Evolutionary conservation across 768 basidiomycete species (phyloP), one percentile per base, ranked within the genome.

Genomic region (Cantharellus anzutake): DNA sequence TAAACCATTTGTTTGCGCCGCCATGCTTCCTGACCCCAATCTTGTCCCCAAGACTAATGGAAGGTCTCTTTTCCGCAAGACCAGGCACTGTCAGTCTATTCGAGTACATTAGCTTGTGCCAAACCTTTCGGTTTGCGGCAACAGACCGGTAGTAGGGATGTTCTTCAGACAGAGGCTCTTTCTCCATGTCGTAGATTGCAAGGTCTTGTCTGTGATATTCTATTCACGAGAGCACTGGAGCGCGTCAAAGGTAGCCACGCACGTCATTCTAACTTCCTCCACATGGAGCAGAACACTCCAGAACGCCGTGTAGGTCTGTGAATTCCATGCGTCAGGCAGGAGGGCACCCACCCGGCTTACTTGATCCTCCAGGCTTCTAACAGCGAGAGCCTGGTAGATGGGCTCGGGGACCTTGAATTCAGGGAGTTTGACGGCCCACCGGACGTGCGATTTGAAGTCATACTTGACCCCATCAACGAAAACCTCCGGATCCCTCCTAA

Each of bases 51-150:
- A 79, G 72, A 16, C 80, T 71, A 14, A 82, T 78, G 29, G 76
- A 78, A 0, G 80, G 80, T 2, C 80, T 72, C 56, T 77, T 76
- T 67, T 81, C 79, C 2, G 76, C 78, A 1, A 81, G 69, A 3
- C 80, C 80, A 40, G 76, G 72, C 4, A 83, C 79, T 40, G 69
- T 60, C 3, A 82, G 67, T 35, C 79, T 81, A 42, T 2, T 56
- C 20, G 20, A 60, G 38, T 34, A 41, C 38, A 51, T 56, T 59
- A 53, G 16, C 7, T 20, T 2, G 48, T 38, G n/a, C 4, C 41
- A 1, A 3, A 7, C 3, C n/a, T 11, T 7, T 29, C 16, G 16
- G 35, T 4, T 38, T 11, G 34, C 7, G 52, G 5, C 41, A 52
- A 20, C 35, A 60, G 5, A 20, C n/a, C 20, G 4, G 2, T 20